phyloP scores from a whole-genome alignment of 2,329 filamentous ascomycete genomes.

The Colletotrichum zoysiae region DNA sequence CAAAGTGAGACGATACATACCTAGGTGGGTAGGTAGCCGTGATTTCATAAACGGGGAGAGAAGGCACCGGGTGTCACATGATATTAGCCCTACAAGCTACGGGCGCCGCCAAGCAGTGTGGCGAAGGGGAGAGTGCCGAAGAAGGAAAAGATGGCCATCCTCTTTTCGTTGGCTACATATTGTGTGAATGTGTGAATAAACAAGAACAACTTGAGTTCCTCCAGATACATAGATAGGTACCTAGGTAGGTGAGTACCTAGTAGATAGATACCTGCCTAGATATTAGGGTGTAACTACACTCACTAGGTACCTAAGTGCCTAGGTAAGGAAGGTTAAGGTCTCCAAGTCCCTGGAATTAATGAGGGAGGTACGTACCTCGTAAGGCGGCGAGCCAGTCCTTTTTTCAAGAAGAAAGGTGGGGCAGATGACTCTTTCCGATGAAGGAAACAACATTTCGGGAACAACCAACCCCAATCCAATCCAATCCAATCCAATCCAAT shows the following conservation, averaged over 20 bases:
- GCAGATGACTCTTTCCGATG: neutral
- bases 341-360: neutral
- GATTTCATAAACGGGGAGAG: too few relatives aligned
- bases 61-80: constrained; percentile 29
- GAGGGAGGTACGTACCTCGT: neutral
- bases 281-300: neutral
- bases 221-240: too few relatives aligned
- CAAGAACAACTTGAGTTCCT: neutral
- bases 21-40: too few relatives aligned
- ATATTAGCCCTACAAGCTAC: constrained; percentile 36
- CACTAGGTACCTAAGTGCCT: too few relatives aligned
- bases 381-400: too few relatives aligned
- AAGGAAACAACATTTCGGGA: constrained; percentile 9
- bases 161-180: too few relatives aligned
- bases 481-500: too few relatives aligned
- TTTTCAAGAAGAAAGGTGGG: neutral
- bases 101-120: neutral
- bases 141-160: neutral
- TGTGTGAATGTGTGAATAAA: neutral
- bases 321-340: neutral
- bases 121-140: neutral
- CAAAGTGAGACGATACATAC: neutral
- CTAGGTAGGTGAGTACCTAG: neutral
- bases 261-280: too few relatives aligned
- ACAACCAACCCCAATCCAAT: neutral